These are phyloP conservation scores for Athelia sp. DNA, from an alignment of 1,284 basidiomycete species.

Conservation along the genomic window DNA sequence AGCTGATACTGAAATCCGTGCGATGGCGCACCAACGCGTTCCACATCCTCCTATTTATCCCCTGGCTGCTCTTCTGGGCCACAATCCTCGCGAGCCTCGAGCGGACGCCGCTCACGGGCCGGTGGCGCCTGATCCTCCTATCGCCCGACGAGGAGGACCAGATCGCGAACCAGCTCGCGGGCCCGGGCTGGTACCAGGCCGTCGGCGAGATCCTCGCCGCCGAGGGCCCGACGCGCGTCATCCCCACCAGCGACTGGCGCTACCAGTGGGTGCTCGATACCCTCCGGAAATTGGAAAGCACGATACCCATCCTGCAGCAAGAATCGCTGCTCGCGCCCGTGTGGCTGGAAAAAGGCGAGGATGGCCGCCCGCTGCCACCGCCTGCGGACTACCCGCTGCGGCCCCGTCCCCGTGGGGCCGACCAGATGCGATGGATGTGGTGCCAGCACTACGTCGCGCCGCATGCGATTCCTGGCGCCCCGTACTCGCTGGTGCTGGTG, in stretches of 20 bases:
- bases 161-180: constrained; percentile 72
- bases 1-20: constrained; percentile 39
- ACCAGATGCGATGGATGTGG: constrained; percentile 48
- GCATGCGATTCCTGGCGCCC: constrained; percentile 70
- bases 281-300: constrained; percentile 66
- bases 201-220: constrained; percentile 74
- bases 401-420: constrained; percentile 66
- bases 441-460: constrained; percentile 47
- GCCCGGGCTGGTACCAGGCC: constrained; percentile 80
- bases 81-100: constrained; percentile 78
- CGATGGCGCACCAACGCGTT: constrained; percentile 45
- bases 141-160: constrained; percentile 89
- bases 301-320: constrained; percentile 58
- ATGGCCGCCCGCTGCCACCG: constrained; percentile 60
- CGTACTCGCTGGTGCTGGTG: constrained; percentile 82
- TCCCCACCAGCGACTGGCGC: constrained; percentile 78
- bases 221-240: constrained; percentile 56
- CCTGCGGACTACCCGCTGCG: constrained; percentile 67
- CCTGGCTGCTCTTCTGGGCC: constrained; percentile 64
- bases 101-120: constrained; percentile 78
- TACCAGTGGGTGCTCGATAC: constrained; percentile 78
- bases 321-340: constrained; percentile 49
- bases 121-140: constrained; percentile 82
- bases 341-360: constrained; percentile 49
- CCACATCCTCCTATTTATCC: constrained; percentile 61